Base-by-base conservation (phyloP, 768 basidiomycete genomes). In the Rhizopogon vesiculosus region DNA sequence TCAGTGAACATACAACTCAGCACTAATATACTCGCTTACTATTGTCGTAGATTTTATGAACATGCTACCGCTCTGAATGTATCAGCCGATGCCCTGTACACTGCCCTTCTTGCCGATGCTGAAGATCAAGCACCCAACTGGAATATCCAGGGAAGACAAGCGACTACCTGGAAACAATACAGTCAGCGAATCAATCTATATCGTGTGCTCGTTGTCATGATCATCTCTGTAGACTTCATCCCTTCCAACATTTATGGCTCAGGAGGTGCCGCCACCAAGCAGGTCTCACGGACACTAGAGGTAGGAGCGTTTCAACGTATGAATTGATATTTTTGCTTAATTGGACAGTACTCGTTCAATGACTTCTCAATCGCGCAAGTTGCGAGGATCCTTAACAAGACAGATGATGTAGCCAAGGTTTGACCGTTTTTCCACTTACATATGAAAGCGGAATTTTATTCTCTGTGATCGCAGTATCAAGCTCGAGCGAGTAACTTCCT, bases 361-460 rank as follows among this genome's bases (percentile, higher is more conserved):
- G 85, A 86, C 59, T 86, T 86, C 59, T 69, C 80, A 1, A 81
- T 86, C 48, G 81, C 83, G 1, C 85, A 86, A 71, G 85, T 85
- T 2, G 79, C 84, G 0, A 82, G 79, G 58, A 55, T 75, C 5
- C 69, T 86, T 3, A 80, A 79, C 18, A 80, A 78, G 52, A 69
- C 69, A 0, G 69, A 66, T 7, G 85, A 86, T 62, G 76, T 70
- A 9, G 61, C 65, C 35, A 85, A 85, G 74, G 84, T 82, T 59
- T 1, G 48, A 48, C 46, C 25, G 3, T 25, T 38, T n/a, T 22
- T 22, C 35, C 19, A 12, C 18, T 8, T 19, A 5, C 33, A 31
- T 46, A n/a, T 40, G 19, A 18, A 41, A 38, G 15, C 5, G 25
- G 15, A 35, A 25, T 7, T 2, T 49, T 46, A 40, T 22, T 41